Conservation (phyloP, 306 rosid species). For the Ormosia emarginata region DNA sequence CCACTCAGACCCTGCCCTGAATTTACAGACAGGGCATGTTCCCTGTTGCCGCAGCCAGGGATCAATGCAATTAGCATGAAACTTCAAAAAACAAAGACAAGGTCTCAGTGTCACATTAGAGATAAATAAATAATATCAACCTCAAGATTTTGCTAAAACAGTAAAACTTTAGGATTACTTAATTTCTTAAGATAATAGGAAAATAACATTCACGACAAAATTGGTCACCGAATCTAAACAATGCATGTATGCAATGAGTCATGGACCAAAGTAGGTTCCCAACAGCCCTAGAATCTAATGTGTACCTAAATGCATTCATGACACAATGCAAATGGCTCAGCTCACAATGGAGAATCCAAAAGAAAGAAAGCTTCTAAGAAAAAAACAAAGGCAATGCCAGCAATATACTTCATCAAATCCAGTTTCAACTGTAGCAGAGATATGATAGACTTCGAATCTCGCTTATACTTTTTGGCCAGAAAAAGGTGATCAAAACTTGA, state of each 20-base stretch:
- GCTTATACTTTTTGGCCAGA: neutral
- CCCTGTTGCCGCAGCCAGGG: constrained; percentile 97
- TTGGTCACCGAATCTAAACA: neutral
- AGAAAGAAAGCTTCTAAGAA: neutral
- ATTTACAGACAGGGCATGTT: constrained; percentile 93
- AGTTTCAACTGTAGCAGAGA: neutral
- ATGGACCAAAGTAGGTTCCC: neutral
- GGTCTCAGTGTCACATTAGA: neutral
- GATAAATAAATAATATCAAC: neutral
- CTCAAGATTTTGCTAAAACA: neutral
- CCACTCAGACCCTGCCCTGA: constrained; percentile 74
- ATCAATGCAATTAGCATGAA: constrained; percentile 87
- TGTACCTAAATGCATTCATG: neutral
- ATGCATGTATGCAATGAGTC: neutral
- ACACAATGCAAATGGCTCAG: neutral
- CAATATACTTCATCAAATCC: neutral
- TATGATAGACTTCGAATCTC: neutral
- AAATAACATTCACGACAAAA: neutral
- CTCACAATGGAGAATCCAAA: neutral
- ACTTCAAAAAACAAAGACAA: constrained; percentile 42
- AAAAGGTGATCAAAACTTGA: neutral
- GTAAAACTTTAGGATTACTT: neutral
- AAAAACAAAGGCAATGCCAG: neutral
- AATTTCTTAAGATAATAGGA: neutral
- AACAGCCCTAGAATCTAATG: too few species aligned